phyloP scores from a whole-genome alignment of 2,329 filamentous ascomycete genomes.

The Didymella exigua region DNA sequence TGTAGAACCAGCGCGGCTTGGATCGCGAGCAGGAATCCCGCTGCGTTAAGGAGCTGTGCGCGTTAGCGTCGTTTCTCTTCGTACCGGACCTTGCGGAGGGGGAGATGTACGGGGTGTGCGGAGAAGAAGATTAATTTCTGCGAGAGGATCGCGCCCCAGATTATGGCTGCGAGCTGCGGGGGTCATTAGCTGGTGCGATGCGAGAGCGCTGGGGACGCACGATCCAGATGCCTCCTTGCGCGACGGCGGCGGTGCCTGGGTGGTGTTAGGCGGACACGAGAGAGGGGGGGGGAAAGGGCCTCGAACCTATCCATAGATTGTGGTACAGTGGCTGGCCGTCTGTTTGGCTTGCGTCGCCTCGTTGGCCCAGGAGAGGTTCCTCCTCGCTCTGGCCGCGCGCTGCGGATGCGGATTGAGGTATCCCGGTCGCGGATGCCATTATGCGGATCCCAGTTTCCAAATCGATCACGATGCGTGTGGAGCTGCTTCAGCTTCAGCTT shows the following conservation, averaged over 20 bases:
- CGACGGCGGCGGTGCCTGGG: constrained; percentile 78
- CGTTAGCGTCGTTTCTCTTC: too few relatives aligned
- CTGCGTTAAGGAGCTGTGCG: constrained; percentile 58
- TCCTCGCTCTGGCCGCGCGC: constrained; percentile 55
- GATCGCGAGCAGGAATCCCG: constrained; percentile 74
- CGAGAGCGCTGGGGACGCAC: constrained; percentile 47
- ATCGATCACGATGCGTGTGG: not conserved
- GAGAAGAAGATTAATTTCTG: constrained; percentile 80
- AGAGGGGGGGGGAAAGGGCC: constrained; percentile 21
- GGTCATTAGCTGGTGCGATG: constrained; percentile 15
- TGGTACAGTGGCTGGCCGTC: constrained; percentile 66
- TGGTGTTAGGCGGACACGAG: constrained; percentile 19
- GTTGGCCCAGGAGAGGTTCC: constrained; percentile 72
- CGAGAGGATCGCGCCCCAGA: constrained; percentile 79
- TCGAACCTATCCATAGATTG: constrained; percentile 76
- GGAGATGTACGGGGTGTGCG: constrained; percentile 73
- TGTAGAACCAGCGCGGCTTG: constrained; percentile 86
- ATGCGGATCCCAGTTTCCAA: not conserved
- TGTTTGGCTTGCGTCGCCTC: constrained; percentile 75
- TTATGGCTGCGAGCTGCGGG: constrained; percentile 67
- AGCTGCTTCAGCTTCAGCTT: not conserved
- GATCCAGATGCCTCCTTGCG: constrained; percentile 78
- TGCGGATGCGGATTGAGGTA: constrained; percentile 58
- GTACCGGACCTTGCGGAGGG: too few relatives aligned
- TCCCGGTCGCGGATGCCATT: constrained; percentile 74